phyloP scores from a whole-genome alignment of 2,329 filamentous ascomycete species.

The Fusarium pilosicola region DNA sequence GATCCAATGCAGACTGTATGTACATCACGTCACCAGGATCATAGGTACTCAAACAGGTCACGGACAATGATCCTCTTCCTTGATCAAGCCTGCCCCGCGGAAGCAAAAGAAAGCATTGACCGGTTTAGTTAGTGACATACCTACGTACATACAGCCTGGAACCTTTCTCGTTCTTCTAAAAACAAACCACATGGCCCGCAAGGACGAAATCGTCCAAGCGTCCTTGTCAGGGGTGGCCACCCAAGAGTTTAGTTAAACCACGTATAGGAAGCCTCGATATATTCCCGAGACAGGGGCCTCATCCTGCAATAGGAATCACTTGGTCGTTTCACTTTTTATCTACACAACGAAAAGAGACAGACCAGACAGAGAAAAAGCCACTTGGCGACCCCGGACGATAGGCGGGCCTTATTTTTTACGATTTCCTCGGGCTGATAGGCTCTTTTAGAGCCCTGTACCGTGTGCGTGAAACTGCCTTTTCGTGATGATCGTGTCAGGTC shows the following conservation, averaged over 20 bases:
- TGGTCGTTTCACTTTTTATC: slow-evolving; percentile 24
- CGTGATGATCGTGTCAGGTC: slow-evolving; percentile 21
- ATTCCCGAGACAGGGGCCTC: slow-evolving; percentile 17
- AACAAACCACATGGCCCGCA: slow-evolving; percentile 34
- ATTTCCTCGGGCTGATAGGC: slow-evolving; percentile 5
- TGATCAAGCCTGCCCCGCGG: background rate
- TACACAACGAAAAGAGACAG: background rate
- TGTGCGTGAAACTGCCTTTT: slow-evolving; percentile 29
- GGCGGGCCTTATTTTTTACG: background rate
- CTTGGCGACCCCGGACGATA: background rate
- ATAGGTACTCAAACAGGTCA: background rate
- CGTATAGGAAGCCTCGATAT: slow-evolving; percentile 33
- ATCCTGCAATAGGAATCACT: slow-evolving; percentile 5
- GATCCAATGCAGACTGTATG: background rate
- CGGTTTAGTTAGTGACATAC: background rate
- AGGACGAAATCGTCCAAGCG: slow-evolving; percentile 18
- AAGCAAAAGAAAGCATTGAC: background rate
- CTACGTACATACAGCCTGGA: background rate
- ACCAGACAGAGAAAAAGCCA: background rate
- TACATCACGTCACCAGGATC: background rate
- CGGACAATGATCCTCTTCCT: background rate
- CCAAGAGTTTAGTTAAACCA: slow-evolving; percentile 35
- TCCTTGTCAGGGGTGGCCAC: slow-evolving; percentile 2
- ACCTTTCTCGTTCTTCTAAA: slow-evolving; percentile 1
- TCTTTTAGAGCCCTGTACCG: background rate